phyloP scores from a whole-genome alignment of 805 yeast species.

The Saccharomycopsis fodiens region DNA sequence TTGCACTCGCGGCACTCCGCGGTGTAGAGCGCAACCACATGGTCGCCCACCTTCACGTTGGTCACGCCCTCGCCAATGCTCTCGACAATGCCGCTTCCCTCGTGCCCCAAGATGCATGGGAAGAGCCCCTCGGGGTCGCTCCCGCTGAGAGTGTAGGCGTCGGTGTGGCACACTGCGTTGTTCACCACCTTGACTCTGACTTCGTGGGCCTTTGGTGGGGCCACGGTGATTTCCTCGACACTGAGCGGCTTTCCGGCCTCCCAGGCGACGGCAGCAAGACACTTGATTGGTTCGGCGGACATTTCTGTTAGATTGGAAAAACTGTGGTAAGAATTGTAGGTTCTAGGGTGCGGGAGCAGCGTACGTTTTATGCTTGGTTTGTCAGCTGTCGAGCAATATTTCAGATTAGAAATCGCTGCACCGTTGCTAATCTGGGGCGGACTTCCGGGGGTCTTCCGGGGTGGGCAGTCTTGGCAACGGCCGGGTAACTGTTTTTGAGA shows the following conservation, averaged over 20 bases:
- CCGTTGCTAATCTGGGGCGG: no score
- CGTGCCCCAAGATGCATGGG: constrained; percentile 93
- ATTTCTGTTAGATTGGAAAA: background rate
- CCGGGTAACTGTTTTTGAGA: no score
- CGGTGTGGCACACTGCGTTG: constrained; percentile 98
- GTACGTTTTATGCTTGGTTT: no score
- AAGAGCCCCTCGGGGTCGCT: constrained; percentile 94
- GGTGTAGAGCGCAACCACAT: constrained; percentile 88
- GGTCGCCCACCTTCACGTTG: constrained; percentile 85
- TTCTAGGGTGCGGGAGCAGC: no score
- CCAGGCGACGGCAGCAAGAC: constrained; percentile 98
- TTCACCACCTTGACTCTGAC: constrained; percentile 82
- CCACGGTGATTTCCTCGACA: constrained; percentile 83
- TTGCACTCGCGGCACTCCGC: constrained; percentile 96
- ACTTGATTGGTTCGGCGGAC: constrained; percentile 29
- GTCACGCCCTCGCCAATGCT: constrained; percentile 92
- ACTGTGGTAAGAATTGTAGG: background rate
- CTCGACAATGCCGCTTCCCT: constrained; percentile 97
- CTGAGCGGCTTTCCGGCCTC: constrained; percentile 79
- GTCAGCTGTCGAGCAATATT: no score
- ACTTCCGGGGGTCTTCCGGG: no score
- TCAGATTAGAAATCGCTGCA: no score
- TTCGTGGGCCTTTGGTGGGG: constrained; percentile 94
- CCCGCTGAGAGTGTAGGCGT: constrained; percentile 93
- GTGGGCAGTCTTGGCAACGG: no score